A percentile compares a stretch with the other conserved stretches of the same genome.
Conservation (phyloP, 2,329 filamentous ascomycete genomes). For the Penicillium hesseltinei region DNA sequence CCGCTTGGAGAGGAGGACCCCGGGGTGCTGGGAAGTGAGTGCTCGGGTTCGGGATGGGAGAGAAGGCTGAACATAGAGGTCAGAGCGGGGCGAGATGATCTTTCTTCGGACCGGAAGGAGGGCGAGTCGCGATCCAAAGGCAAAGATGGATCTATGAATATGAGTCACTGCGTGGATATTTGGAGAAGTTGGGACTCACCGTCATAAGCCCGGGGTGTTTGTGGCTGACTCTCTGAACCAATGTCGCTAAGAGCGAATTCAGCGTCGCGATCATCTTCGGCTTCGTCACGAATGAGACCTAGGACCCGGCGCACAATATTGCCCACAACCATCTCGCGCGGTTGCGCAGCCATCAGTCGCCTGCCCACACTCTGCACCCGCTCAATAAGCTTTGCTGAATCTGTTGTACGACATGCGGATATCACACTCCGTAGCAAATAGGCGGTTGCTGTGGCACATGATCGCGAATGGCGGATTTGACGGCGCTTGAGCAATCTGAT, state of each 20-base stretch:
- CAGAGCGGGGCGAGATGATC: conserved; percentile 58
- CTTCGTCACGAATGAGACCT: conserved; percentile 86
- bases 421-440: conserved; percentile 86
- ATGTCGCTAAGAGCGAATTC: conserved; percentile 61
- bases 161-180: conserved; percentile 11
- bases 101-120: conserved; percentile 30
- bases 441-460: conserved; percentile 87
- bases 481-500: conserved; percentile 79
- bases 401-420: conserved; percentile 72
- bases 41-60: conserved; percentile 59
- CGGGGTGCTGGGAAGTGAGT: conserved; percentile 41
- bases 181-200: conserved; percentile 25
- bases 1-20: conserved; percentile 38
- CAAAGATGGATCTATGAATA: conserved; percentile 28
- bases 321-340: conserved; percentile 85
- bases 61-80: conserved; percentile 85
- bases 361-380: conserved; percentile 77
- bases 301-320: conserved; percentile 92
- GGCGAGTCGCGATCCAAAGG: conserved; percentile 29
- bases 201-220: conserved; percentile 41
- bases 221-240: conserved; percentile 53
- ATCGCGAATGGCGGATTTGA: conserved; percentile 82
- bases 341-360: conserved; percentile 76
- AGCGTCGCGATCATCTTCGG: conserved; percentile 72
- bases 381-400: conserved; percentile 74